Evolutionary conservation across 371 early-diverging fungal genomes (phyloP), one percentile per base, ranked within the genome.

Genomic region (Zopfochytrium polystomum): DNA sequence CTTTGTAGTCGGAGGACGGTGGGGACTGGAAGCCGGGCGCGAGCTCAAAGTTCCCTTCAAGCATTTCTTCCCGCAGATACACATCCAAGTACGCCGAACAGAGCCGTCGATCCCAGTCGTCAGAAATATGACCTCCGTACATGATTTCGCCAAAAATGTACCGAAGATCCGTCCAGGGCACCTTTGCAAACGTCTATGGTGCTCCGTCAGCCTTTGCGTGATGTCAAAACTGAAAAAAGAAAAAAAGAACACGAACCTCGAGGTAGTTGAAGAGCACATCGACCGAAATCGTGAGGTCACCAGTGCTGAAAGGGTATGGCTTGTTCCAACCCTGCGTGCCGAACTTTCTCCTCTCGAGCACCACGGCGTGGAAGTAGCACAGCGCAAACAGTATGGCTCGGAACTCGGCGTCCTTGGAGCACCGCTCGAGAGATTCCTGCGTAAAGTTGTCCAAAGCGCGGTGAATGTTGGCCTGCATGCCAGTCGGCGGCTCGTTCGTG

Each of bases 111-210:
- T 80, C 80, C 82, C 82, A 81, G 52, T 80, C 83, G 52, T 83
- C 83, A 13, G 80, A 80, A 59, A 83, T 83, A 49, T 83, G 83
- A 5, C 84, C 84, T 29, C 84, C 84, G 60, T 84, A 84, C 84
- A 84, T 84, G 66, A 84, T 84, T 48, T 82, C 83, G 11, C 84
- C 84, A 72, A 84, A 79, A 51, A 82, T 84, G 71, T 84, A 84
- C 22, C 81, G 65, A 32, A 84, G 62, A 67, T 84, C 84, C 34
- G 77, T 71, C 84, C 84, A 84, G 15, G 84, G 84, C 15, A 84
- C 80, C 53, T 83, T 83, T 26, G 82, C 52, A 58, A 78, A 84
- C 4, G 77, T 70, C 60, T 67, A 38, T 11, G 38, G 18, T 38
- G n/a, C n/a, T n/a, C 18, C 11, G 18, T 11, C 7, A 38, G 18